Evolutionary conservation across 177 flowering plant species (phyloP).

Genomic region (Vitis hybrid): DNA sequence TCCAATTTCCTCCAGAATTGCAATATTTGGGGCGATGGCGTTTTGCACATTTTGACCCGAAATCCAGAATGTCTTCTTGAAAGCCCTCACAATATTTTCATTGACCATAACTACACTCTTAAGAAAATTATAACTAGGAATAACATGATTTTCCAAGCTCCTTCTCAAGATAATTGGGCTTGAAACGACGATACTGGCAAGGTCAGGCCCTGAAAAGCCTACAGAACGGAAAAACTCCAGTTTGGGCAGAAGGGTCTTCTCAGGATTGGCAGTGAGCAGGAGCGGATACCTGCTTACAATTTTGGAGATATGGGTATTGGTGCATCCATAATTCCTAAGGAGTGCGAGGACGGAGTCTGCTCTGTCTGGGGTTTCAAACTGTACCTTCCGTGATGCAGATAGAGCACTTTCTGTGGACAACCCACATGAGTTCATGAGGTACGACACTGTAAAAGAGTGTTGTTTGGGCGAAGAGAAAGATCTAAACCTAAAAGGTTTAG

Average conservation of each 20-base stretch:
- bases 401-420: slow-evolving; percentile 19
- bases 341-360: slow-evolving; percentile 17
- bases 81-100: neutral
- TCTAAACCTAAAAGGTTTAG: too few relatives aligned
- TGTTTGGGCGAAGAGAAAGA: too few relatives aligned
- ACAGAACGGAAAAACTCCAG: too few relatives aligned
- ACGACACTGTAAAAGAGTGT: neutral
- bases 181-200: too few relatives aligned
- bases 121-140: neutral
- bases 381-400: slow-evolving; percentile 4
- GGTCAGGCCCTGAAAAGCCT: too few relatives aligned
- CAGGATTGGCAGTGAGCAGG: slow-evolving; percentile 6
- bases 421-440: slow-evolving; percentile 24
- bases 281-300: slow-evolving; percentile 5
- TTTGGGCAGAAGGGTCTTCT: slow-evolving; percentile 11
- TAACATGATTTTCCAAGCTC: neutral
- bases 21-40: neutral
- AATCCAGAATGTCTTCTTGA: neutral
- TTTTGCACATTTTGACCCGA: neutral
- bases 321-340: slow-evolving; percentile 15
- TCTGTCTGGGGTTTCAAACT: slow-evolving; percentile 3
- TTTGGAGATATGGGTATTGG: slow-evolving; percentile 19
- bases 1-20: neutral
- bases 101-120: neutral
- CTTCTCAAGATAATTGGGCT: too few relatives aligned